Evolutionary conservation across 2,329 filamentous ascomycete genomes (phyloP), one percentile per base, ranked within the genome.

Genomic region (Trichoderma sp.): DNA sequence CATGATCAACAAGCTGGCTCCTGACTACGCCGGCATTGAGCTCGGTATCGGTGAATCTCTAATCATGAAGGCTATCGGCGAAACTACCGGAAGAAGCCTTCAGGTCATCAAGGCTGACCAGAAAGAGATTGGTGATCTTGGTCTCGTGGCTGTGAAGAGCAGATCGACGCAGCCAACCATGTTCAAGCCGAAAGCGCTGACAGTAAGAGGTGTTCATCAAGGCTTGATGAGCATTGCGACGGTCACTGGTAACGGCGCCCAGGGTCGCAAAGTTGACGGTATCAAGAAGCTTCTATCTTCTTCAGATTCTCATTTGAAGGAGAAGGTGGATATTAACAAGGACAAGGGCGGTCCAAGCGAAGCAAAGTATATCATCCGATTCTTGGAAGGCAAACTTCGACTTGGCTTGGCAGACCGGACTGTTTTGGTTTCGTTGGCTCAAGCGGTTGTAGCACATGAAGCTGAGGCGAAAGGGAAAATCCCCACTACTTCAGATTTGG

Each of bases 21-120:
- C 96, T 3, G 96, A 99, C 76, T 99, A 97, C 78, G 91, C 94
- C 54, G 96, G 96, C 24, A 94, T 99, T 71, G 96, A 99, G 80
- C 86, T 99, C 34, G 96, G 96, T n/a, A 99, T 99, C 74, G 96
- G 96, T 68, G 96, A 99, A 81, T 98, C 95, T 0, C 81, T 99
- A 32, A 97, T 99, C 75, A 98, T 98, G 94, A 99, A 98, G 79
- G 93, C 96, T 5, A 97, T 99, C 76, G 95, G 95, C 13, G 95
- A 98, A 81, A 91, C 90, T 34, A 99, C 96, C 0, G 96, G 96
- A 11, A 90, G 96, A 70, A 97, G 90, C 75, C 81, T 97, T 58
- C 86, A 90, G 46, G 90, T 97, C 64, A 97, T 99, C 83, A 98
- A 97, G 81, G 89, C 91, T 59, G 94, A 98, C 74, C 96, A 99